These are phyloP conservation scores for Phytophthora idaei DNA, from an alignment of 352 stramenopile genomes.

Conservation along the genomic window DNA sequence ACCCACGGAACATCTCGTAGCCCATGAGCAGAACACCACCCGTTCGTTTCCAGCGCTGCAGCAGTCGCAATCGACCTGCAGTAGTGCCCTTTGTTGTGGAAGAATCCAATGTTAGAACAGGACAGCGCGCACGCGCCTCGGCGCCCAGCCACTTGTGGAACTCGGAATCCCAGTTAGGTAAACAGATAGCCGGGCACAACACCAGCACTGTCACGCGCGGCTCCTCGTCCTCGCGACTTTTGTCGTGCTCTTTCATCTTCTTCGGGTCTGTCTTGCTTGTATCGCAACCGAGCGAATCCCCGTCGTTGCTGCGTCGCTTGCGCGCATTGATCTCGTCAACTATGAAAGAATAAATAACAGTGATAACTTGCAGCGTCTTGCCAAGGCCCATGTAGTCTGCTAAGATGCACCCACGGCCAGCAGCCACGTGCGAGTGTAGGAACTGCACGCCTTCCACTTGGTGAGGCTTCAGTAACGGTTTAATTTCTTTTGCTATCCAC, in stretches of 20 bases:
- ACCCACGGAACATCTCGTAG: slow-evolving; percentile 90
- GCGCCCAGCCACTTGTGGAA: slow-evolving; percentile 96
- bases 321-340: slow-evolving; percentile 48
- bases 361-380: slow-evolving; percentile 90
- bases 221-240: slow-evolving; percentile 5
- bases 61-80: slow-evolving; percentile 51
- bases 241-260: slow-evolving; percentile 1
- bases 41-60: slow-evolving; percentile 75
- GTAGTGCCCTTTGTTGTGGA: slow-evolving; percentile 60
- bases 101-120: slow-evolving; percentile 68
- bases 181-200: slow-evolving; percentile 95
- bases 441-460: slow-evolving; percentile 80
- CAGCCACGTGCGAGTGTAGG: slow-evolving; percentile 58
- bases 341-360: slow-evolving; percentile 84
- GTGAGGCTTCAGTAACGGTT: slow-evolving; percentile 76
- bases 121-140: slow-evolving; percentile 59
- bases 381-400: slow-evolving; percentile 92
- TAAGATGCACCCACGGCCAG: slow-evolving; percentile 79
- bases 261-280: neutral
- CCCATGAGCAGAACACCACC: slow-evolving; percentile 87
- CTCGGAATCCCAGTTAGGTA: slow-evolving; percentile 98
- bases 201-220: slow-evolving; percentile 80
- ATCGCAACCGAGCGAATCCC: neutral
- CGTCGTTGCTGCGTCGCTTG: slow-evolving; percentile 10
- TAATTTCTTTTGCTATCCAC: slow-evolving; percentile 81